phyloP scores from a whole-genome alignment of 139 green algal species.

The Raphidocelis subcapitata region DNA sequence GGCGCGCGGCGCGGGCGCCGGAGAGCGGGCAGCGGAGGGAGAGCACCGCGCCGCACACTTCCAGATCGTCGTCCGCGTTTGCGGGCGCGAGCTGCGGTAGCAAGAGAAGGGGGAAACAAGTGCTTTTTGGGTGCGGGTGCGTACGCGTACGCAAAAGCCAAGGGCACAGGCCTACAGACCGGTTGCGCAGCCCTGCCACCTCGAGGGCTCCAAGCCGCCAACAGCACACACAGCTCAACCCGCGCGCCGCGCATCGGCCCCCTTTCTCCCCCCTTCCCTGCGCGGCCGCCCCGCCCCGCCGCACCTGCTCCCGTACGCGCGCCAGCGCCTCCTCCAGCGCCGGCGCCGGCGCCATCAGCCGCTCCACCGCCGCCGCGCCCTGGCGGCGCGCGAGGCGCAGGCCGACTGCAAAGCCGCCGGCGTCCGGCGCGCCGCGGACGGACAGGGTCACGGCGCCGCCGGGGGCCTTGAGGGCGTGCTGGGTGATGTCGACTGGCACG shows the following conservation, averaged over 20 bases:
- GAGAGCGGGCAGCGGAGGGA: slow-evolving; percentile 64
- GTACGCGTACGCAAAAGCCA: neutral
- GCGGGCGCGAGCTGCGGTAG: neutral
- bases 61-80: slow-evolving; percentile 36
- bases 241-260: neutral
- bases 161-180: neutral
- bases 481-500: slow-evolving; percentile 7
- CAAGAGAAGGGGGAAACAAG: neutral
- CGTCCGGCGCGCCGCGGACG: neutral
- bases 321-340: slow-evolving; percentile 38
- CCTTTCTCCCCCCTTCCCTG: neutral
- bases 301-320: slow-evolving; percentile 45
- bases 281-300: neutral
- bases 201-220: neutral
- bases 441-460: neutral
- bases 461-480: neutral
- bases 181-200: neutral
- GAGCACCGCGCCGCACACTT: slow-evolving; percentile 36
- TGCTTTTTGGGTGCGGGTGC: neutral
- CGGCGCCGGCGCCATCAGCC: slow-evolving; percentile 56
- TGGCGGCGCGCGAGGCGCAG: slow-evolving; percentile 44
- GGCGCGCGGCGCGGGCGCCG: slow-evolving; percentile 45
- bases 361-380: slow-evolving; percentile 46
- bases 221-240: neutral
- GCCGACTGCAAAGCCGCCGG: slow-evolving; percentile 41